Percentiles rank a stretch among this genome's conserved stretches.
phyloP scores from a whole-genome alignment of 2,329 filamentous ascomycete genomes.

The Epichloe typhina region DNA sequence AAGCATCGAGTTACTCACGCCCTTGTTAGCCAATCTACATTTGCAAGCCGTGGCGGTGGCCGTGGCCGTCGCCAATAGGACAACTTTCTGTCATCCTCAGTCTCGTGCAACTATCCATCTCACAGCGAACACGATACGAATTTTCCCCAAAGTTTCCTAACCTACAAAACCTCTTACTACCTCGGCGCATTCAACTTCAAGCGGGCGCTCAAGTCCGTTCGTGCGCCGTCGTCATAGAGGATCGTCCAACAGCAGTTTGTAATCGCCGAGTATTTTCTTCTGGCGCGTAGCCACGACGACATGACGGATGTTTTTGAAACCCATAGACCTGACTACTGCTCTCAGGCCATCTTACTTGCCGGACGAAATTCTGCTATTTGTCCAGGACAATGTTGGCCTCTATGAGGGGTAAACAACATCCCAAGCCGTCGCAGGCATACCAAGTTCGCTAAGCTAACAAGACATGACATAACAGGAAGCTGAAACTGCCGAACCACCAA shows the following conservation, averaged over 20 bases:
- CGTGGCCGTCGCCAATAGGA: neutral
- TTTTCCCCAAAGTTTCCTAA: neutral
- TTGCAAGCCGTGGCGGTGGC: neutral
- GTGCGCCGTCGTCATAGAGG: neutral
- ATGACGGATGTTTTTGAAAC: constrained; percentile 93
- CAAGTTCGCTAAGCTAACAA: constrained; percentile 1
- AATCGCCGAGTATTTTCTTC: neutral
- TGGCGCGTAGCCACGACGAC: constrained; percentile 16
- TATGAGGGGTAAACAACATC: constrained; percentile 72
- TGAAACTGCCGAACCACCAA: constrained; percentile 86
- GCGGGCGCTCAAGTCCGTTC: neutral
- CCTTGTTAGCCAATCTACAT: neutral
- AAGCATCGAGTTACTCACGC: too few species aligned
- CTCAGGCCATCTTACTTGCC: constrained; percentile 82
- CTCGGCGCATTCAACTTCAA: neutral
- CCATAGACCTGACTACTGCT: constrained; percentile 89
- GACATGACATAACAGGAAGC: constrained; percentile 52
- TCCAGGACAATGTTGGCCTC: constrained; percentile 92
- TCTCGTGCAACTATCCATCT: too few species aligned
- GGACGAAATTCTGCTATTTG: constrained; percentile 89
- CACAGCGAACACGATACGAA: too few species aligned
- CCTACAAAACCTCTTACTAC: neutral
- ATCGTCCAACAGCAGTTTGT: neutral
- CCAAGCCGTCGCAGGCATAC: neutral
- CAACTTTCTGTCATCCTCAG: too few species aligned